Evolutionary conservation across 2,329 filamentous ascomycete species (phyloP).

Genomic region (Colletotrichum sp.): DNA sequence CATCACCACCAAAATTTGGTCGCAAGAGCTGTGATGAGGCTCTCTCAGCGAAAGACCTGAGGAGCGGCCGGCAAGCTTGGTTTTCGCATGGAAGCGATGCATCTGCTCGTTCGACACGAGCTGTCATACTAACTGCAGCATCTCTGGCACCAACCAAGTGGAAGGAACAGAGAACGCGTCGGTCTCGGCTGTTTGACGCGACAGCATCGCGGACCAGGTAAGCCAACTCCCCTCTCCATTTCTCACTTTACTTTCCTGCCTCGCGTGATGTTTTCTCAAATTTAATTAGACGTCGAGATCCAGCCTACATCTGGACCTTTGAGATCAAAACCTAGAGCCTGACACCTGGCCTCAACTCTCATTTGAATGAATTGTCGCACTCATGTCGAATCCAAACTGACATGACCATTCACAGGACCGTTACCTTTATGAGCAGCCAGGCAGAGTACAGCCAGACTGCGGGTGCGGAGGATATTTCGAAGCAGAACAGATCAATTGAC

Average conservation of each 20-base stretch:
- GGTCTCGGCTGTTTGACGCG: neutral
- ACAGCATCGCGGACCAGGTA: neutral
- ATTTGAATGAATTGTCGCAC: neutral
- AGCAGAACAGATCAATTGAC: neutral
- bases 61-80: neutral
- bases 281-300: neutral
- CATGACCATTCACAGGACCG: neutral
- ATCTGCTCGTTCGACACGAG: neutral
- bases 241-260: neutral
- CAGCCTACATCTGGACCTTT: neutral
- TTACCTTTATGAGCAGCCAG: neutral
- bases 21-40: neutral
- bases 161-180: neutral
- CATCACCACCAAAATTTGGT: neutral
- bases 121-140: neutral
- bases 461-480: neutral
- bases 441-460: neutral
- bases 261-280: neutral
- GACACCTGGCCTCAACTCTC: neutral
- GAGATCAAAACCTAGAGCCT: neutral
- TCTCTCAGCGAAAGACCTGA: neutral
- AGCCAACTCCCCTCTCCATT: neutral
- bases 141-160: neutral
- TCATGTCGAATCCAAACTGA: neutral
- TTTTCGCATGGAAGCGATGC: rapidly evolving